Percentiles rank a stretch among this genome's conserved stretches.
phyloP scores from a whole-genome alignment of 2,329 filamentous ascomycete genomes.

The Aspergillus ibericus region DNA sequence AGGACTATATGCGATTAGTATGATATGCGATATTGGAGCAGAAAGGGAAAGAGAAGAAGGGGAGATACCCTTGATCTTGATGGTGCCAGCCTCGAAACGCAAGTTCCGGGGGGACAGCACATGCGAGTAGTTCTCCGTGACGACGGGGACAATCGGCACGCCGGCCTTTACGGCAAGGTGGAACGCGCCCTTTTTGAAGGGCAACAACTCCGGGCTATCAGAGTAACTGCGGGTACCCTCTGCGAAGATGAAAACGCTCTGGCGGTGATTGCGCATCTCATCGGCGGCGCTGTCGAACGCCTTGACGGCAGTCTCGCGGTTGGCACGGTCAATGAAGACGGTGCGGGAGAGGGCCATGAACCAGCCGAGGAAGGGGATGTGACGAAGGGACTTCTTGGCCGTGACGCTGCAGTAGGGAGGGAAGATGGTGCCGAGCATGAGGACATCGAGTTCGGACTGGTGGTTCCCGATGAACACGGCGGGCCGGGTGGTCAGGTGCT shows the following conservation, averaged over 20 bases:
- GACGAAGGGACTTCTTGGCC: conserved; percentile 81
- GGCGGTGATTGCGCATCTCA: conserved; percentile 70
- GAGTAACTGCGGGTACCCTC: conserved; percentile 93
- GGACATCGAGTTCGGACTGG: conserved; percentile 91
- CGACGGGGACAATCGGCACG: conserved; percentile 86
- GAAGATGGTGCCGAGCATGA: conserved; percentile 86
- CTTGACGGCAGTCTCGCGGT: conserved; percentile 75
- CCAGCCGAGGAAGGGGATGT: conserved; percentile 84
- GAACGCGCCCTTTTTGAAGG: conserved; percentile 99
- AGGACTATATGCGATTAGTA: conserved; percentile 57
- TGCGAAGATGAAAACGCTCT: conserved; percentile 59
- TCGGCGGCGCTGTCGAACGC: conserved; percentile 81
- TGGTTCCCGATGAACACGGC: conserved; percentile 94
- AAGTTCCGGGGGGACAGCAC: conserved; percentile 64
- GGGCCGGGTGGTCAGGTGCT: conserved; percentile 68
- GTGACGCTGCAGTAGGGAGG: conserved; percentile 90
- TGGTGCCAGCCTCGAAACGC: conserved; percentile 66
- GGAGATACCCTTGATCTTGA: conserved; percentile 71
- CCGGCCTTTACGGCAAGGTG: conserved; percentile 92
- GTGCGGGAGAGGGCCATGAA: conserved; percentile 87
- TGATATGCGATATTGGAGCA: background rate
- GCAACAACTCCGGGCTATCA: conserved; percentile 74
- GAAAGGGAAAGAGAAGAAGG: background rate
- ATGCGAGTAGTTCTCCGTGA: conserved; percentile 77
- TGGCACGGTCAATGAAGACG: conserved; percentile 92